Percentiles rank a stretch among this genome's conserved stretches.
These are phyloP conservation scores for Acacia pycnantha DNA, from an alignment of 331 rosid genomes.

Conservation along the genomic window DNA sequence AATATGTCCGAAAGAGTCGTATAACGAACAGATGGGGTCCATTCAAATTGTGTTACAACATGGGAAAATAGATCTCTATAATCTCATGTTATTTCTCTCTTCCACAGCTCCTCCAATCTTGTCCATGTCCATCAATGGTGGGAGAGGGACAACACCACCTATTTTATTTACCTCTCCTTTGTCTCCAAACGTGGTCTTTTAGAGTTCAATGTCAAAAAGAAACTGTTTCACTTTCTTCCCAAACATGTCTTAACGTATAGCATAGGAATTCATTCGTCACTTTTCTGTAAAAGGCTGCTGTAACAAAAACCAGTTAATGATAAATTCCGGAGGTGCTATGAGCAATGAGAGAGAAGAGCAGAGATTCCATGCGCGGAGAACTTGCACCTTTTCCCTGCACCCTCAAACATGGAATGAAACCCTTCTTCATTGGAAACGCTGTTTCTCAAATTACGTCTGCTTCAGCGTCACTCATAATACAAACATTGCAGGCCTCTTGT, in stretches of 20 bases:
- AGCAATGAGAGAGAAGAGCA: not conserved
- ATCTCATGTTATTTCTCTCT: slow-evolving; percentile 8
- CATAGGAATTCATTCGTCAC: not conserved
- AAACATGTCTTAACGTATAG: slow-evolving; percentile 5
- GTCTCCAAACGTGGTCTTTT: not conserved
- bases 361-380: not conserved
- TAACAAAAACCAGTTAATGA: not conserved
- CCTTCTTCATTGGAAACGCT: not conserved
- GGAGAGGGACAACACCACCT: not conserved
- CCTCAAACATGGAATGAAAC: not conserved
- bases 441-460: not conserved
- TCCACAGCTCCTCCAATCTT: slow-evolving; percentile 27
- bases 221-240: not conserved
- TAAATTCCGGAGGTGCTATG: not conserved
- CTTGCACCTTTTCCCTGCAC: not conserved
- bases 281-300: not conserved
- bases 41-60: slow-evolving; percentile 38
- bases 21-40: slow-evolving; percentile 37
- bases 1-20: slow-evolving; percentile 24
- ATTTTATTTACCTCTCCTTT: not conserved
- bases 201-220: not conserved
- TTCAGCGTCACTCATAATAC: not conserved
- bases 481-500: not conserved
- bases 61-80: not conserved
- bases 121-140: slow-evolving; percentile 35